phyloP scores from a whole-genome alignment of 1,284 basidiomycete genomes.

The Vanrija humicola region DNA sequence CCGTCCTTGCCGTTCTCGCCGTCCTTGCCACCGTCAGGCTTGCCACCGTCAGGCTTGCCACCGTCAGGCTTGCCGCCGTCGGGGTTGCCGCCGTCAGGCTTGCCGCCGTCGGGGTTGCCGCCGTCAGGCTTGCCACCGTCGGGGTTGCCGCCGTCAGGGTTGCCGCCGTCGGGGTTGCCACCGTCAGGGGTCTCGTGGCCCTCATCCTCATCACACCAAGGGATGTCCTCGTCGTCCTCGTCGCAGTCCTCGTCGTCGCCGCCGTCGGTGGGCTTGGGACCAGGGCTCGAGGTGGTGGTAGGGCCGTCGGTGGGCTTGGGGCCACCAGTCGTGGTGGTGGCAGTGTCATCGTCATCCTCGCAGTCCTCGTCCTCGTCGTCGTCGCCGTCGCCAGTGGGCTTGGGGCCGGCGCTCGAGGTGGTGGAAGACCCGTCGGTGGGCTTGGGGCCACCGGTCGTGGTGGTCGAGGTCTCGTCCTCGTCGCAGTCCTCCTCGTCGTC shows the following conservation, averaged over 20 bases:
- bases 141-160: background rate
- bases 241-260: conserved; percentile 10
- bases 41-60: background rate
- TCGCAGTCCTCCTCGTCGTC: background rate
- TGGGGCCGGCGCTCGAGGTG: background rate
- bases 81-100: conserved; percentile 9
- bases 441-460: background rate
- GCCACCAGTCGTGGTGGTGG: conserved; percentile 46
- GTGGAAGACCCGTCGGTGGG: background rate
- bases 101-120: conserved; percentile 23
- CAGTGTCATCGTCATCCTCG: conserved; percentile 60
- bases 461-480: background rate
- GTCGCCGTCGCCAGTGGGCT: background rate
- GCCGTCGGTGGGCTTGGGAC: background rate
- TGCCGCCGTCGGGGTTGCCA: background rate
- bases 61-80: background rate
- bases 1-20: background rate
- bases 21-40: background rate
- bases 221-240: conserved; percentile 13
- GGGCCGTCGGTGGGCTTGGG: background rate
- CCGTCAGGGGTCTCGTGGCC: background rate
- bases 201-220: conserved; percentile 15
- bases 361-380: conserved; percentile 3
- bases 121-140: background rate
- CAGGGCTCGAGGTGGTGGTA: background rate